Evolutionary conservation across 208 protist species (phyloP).

Genomic region (Leishmania tropica): DNA sequence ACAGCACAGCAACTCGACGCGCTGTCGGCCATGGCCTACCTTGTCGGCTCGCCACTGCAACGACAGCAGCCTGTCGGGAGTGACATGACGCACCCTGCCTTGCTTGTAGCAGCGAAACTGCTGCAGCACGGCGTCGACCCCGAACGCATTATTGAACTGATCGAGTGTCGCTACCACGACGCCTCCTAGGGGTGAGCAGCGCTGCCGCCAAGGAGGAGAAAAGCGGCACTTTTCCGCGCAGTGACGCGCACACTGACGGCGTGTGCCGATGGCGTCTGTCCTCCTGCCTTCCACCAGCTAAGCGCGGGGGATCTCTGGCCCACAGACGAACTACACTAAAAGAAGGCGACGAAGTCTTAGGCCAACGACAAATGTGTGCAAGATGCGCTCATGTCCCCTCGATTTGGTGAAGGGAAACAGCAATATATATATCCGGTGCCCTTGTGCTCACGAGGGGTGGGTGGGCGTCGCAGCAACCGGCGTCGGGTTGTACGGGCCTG

Average conservation of each 20-base stretch:
- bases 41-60: constrained; percentile 71
- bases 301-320: background rate
- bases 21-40: constrained; percentile 63
- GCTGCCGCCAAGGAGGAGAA: background rate
- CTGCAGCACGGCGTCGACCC: constrained; percentile 62
- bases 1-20: constrained; percentile 43
- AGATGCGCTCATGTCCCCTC: background rate
- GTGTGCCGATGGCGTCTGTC: background rate
- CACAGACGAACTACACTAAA: background rate
- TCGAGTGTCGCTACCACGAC: constrained; percentile 30
- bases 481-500: background rate
- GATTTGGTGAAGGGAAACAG: background rate
- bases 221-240: background rate
- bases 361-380: background rate
- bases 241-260: background rate
- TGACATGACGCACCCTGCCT: constrained; percentile 23
- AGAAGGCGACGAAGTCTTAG: background rate
- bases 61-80: constrained; percentile 38
- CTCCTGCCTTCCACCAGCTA: background rate
- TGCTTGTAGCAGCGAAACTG: constrained; percentile 43
- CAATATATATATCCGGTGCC: background rate
- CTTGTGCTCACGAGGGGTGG: background rate
- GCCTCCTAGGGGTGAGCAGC: background rate
- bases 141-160: constrained; percentile 67
- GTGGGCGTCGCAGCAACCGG: background rate